Conservation (phyloP, 345 rosid genomes). For the Rhodomyrtus tomentosa region DNA sequence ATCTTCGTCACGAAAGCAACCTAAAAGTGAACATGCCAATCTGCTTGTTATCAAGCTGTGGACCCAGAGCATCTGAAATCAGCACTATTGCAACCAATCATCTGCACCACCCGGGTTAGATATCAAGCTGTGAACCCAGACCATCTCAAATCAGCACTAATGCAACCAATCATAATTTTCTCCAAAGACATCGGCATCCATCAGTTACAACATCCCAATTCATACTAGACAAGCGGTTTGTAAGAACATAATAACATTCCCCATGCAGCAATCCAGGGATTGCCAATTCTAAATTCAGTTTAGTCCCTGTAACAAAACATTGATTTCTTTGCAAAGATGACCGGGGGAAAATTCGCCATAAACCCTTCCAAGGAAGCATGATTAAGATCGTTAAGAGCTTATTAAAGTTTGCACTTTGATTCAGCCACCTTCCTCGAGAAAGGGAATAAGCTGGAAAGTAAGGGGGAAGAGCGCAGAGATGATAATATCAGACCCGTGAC, state of each 20-base stretch:
- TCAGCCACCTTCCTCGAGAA: background rate
- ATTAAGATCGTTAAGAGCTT: background rate
- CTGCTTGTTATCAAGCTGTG: too few relatives aligned
- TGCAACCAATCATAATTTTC: background rate
- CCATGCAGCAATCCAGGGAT: background rate
- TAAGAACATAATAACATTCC: background rate
- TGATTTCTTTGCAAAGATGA: background rate
- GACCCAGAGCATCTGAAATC: too few relatives aligned
- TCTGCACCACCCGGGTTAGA: background rate
- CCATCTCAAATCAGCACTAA: background rate
- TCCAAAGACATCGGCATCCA: background rate
- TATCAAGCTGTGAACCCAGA: background rate
- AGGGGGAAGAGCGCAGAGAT: background rate
- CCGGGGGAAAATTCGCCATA: background rate
- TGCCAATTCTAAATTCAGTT: background rate
- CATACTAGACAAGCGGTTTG: background rate
- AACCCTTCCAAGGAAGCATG: background rate
- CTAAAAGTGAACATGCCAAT: too few relatives aligned
- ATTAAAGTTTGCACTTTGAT: background rate
- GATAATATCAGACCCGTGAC: constrained; percentile 20
- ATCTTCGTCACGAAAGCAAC: too few relatives aligned
- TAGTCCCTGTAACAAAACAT: background rate
- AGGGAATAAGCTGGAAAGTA: background rate
- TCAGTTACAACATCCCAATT: background rate
- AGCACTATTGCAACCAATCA: too few relatives aligned